Conservation (phyloP, 306 rosid species). For the Myrica gale region DNA sequence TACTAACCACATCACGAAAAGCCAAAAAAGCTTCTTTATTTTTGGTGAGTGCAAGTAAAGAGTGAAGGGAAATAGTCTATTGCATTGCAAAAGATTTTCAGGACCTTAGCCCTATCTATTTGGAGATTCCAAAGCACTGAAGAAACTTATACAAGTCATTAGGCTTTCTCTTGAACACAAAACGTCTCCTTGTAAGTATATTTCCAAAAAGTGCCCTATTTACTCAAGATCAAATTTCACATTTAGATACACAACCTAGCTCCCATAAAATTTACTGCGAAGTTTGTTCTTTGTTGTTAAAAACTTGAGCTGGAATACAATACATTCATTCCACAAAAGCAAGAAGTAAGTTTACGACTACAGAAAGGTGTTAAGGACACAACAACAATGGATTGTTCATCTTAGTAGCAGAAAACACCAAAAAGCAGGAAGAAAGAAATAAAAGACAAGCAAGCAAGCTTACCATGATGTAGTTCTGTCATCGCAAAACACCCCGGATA, state of each 20-base stretch:
- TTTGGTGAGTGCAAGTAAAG: neutral
- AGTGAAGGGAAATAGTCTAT: too few species aligned
- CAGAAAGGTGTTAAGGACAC: neutral
- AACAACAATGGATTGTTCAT: neutral
- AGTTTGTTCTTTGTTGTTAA: neutral
- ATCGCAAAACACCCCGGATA: conserved; percentile 93
- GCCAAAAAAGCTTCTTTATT: neutral
- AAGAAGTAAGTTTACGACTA: neutral
- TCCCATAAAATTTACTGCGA: neutral
- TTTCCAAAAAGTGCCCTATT: neutral
- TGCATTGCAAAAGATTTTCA: neutral
- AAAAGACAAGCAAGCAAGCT: neutral
- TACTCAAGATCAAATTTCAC: neutral
- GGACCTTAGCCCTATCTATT: neutral
- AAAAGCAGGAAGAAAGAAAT: neutral
- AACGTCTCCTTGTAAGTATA: neutral
- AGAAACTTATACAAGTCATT: neutral
- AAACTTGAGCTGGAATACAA: neutral
- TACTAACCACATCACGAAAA: conserved; percentile 2
- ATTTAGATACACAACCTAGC: neutral
- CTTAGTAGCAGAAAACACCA: neutral
- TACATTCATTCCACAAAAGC: neutral
- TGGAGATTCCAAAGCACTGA: neutral
- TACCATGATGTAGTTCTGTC: conserved; percentile 98
- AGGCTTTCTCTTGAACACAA: neutral